Conservation (phyloP, 164 flowering plant species). For the Aristolochia contorta region DNA sequence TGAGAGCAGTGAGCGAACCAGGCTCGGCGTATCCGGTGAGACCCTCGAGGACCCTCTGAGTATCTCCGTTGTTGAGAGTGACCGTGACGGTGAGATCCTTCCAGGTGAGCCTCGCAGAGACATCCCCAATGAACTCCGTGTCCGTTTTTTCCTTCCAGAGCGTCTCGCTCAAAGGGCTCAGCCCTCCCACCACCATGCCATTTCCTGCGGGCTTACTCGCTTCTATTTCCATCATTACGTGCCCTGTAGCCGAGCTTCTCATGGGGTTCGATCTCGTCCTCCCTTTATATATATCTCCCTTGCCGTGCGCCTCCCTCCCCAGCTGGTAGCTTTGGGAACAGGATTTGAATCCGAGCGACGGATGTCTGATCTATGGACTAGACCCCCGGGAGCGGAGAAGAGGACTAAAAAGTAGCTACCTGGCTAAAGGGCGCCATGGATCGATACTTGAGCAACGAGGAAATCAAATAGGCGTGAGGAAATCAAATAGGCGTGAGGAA, state of each 20-base stretch:
- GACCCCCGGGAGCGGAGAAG: too few species aligned
- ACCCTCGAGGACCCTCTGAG: constrained; percentile 66
- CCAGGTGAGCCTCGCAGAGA: constrained; percentile 82
- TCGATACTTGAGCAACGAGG: too few species aligned
- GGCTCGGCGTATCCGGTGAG: constrained; percentile 86
- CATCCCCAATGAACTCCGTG: constrained; percentile 59
- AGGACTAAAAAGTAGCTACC: too few species aligned
- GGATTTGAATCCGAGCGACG: too few species aligned
- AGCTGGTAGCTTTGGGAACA: too few species aligned
- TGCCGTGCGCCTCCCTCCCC: too few species aligned
- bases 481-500: neutral
- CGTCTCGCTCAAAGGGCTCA: constrained; percentile 80
- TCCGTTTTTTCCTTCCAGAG: constrained; percentile 58
- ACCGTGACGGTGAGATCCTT: constrained; percentile 81
- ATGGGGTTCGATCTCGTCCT: neutral
- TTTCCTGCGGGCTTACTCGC: constrained; percentile 25
- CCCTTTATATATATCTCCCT: too few species aligned
- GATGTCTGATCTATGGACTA: too few species aligned
- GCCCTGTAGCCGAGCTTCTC: constrained; percentile 10
- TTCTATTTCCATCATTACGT: constrained; percentile 50
- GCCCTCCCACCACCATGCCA: constrained; percentile 31
- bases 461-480: neutral
- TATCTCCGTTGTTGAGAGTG: constrained; percentile 47
- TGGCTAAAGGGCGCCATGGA: too few species aligned
- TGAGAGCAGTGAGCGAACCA: constrained; percentile 66